phyloP scores from a whole-genome alignment of 75 land plant genomes.

The Ceratopteris richardii region DNA sequence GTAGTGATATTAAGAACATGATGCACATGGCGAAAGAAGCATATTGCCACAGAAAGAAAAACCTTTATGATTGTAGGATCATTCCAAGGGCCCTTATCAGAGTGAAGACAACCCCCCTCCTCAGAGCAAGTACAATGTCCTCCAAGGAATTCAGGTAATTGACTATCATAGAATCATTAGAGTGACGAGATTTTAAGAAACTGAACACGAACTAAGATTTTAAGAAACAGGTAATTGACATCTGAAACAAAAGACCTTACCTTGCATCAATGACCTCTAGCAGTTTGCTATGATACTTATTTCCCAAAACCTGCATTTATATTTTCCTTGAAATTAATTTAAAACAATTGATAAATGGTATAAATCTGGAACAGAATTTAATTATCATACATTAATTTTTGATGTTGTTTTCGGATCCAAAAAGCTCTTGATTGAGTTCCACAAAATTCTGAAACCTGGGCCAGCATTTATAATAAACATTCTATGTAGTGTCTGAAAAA shows the following conservation, averaged over 20 bases:
- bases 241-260: constrained; percentile 22
- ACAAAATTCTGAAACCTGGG: constrained; percentile 73
- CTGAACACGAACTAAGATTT: background rate
- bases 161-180: constrained; percentile 35
- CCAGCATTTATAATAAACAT: constrained; percentile 97
- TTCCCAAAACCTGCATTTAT: constrained; percentile 60
- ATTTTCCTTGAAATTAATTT: too few relatives aligned
- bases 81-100: constrained; percentile 96
- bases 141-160: constrained; percentile 94
- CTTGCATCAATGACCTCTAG: constrained; percentile 85
- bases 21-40: too few relatives aligned
- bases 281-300: constrained; percentile 75
- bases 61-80: constrained; percentile 87
- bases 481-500: constrained; percentile 59
- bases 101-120: constrained; percentile 77
- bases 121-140: constrained; percentile 71
- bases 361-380: too few relatives aligned
- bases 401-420: constrained; percentile 80
- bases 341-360: too few relatives aligned
- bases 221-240: background rate
- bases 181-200: background rate
- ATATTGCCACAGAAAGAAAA: too few relatives aligned
- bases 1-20: too few relatives aligned
- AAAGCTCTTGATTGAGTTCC: constrained; percentile 75
- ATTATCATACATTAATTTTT: constrained; percentile 63